A percentile compares a stretch with the other conserved stretches of the same genome.
Evolutionary conservation across 345 rosid genomes (phyloP).

Genomic region (Capsella bursapastoris): DNA sequence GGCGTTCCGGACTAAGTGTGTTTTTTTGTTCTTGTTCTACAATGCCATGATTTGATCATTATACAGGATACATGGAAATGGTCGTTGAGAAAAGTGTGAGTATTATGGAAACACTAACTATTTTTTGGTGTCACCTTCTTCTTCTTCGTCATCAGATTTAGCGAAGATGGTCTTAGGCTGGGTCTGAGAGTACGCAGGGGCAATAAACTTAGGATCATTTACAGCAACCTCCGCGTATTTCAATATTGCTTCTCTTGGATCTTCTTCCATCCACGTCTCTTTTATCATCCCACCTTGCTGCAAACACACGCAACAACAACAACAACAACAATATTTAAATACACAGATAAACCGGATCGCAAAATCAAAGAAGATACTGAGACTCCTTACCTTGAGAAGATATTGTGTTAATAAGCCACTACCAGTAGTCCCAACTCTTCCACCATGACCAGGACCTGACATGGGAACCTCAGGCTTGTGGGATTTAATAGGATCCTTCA

Average conservation of each 20-base stretch:
- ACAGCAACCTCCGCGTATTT: slow-evolving; percentile 93
- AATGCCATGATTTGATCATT: slow-evolving; percentile 18
- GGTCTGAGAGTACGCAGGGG: slow-evolving; percentile 93
- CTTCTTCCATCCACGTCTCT: slow-evolving; percentile 99
- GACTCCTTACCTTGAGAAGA: slow-evolving; percentile 76
- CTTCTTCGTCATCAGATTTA: slow-evolving; percentile 85
- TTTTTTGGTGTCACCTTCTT: slow-evolving; percentile 50
- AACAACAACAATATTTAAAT: background rate
- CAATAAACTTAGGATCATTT: slow-evolving; percentile 90
- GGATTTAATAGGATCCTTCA: slow-evolving; percentile 90
- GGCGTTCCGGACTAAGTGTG: background rate
- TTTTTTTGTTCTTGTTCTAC: background rate
- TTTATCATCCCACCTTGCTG: slow-evolving; percentile 99
- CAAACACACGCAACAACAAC: slow-evolving; percentile 28
- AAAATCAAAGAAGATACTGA: slow-evolving; percentile 1
- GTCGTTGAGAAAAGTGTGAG: slow-evolving; percentile 12
- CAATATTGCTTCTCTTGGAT: slow-evolving; percentile 96
- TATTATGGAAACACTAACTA: background rate
- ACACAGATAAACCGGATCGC: background rate
- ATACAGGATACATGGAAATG: slow-evolving; percentile 3
- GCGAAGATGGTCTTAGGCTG: slow-evolving; percentile 91
- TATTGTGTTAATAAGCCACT: slow-evolving; percentile 95
- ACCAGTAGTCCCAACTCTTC: slow-evolving; percentile 86
- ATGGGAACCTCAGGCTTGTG: slow-evolving; percentile 97
- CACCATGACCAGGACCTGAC: slow-evolving; percentile 93